Conservation (phyloP, 495 filamentous ascomycete genomes). For the Cryomyces antarcticus region DNA sequence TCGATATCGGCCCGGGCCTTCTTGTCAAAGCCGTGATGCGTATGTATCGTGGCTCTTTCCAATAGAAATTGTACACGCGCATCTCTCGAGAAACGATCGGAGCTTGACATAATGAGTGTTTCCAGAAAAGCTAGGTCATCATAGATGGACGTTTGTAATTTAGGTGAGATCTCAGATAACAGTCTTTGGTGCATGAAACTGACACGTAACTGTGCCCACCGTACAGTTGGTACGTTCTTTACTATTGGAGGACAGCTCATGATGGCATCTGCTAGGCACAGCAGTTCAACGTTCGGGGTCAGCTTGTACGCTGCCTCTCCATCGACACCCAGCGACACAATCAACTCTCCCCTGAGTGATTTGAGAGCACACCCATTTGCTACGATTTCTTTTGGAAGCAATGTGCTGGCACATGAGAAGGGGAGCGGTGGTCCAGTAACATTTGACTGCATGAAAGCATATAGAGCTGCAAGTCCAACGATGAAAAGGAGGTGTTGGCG, state of each 20-base stretch:
- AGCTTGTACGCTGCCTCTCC: slow-evolving; percentile 73
- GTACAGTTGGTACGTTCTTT: slow-evolving; percentile 16
- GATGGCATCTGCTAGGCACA: slow-evolving; percentile 53
- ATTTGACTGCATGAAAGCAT: slow-evolving; percentile 77
- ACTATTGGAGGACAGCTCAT: slow-evolving; percentile 30
- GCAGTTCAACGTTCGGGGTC: slow-evolving; percentile 62
- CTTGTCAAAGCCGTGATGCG: slow-evolving; percentile 64
- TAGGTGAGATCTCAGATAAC: slow-evolving; percentile 54
- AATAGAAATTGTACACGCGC: slow-evolving; percentile 36
- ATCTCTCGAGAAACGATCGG: slow-evolving; percentile 1
- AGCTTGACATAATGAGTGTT: slow-evolving; percentile 18
- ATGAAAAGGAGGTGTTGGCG: slow-evolving; percentile 24
- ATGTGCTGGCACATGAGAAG: slow-evolving; percentile 28
- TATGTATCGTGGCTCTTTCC: slow-evolving; percentile 65
- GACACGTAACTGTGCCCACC: slow-evolving; percentile 38
- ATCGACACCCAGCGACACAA: slow-evolving; percentile 52
- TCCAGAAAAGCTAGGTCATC: slow-evolving; percentile 26
- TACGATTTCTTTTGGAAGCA: slow-evolving; percentile 28
- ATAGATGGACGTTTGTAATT: slow-evolving; percentile 37
- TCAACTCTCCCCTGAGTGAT: slow-evolving; percentile 28
- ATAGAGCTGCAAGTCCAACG: slow-evolving; percentile 50
- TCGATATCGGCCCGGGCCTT: slow-evolving; percentile 54
- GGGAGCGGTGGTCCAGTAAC: slow-evolving; percentile 70
- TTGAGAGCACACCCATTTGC: slow-evolving; percentile 9
- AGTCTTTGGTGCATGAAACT: slow-evolving; percentile 80